Evolutionary conservation across 306 rosid genomes (phyloP).

Genomic region (Urtica urens): DNA sequence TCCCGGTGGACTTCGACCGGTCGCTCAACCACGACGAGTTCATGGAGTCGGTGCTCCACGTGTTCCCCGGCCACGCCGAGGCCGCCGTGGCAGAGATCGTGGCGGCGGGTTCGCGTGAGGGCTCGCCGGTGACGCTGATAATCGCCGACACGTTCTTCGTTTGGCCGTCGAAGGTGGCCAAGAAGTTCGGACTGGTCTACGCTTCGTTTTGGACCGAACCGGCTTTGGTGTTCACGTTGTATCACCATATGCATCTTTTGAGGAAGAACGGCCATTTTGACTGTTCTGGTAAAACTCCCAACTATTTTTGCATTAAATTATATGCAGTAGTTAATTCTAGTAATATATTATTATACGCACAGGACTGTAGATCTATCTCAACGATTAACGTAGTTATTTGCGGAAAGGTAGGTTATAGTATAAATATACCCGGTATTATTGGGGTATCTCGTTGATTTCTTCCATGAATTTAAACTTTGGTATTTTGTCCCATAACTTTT

Average conservation of each 20-base stretch:
- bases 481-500: no score
- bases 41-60: slow-evolving; percentile 31
- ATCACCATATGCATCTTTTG: slow-evolving; percentile 38
- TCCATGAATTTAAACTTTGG: no score
- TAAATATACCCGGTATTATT: no score
- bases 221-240: slow-evolving; percentile 39
- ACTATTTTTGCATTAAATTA: no score
- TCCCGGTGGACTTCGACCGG: slow-evolving; percentile 38
- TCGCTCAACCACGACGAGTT: slow-evolving; percentile 48
- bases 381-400: no score
- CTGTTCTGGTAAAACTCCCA: slow-evolving; percentile 14
- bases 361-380: no score
- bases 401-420: no score
- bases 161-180: slow-evolving; percentile 37
- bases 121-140: slow-evolving; percentile 22
- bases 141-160: slow-evolving; percentile 49
- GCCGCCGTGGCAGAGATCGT: slow-evolving; percentile 23
- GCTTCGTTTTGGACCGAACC: slow-evolving; percentile 56
- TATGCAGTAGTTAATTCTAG: no score
- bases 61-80: slow-evolving; percentile 30
- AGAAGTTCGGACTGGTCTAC: slow-evolving; percentile 26
- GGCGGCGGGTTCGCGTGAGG: neutral
- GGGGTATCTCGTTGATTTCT: no score
- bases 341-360: no score
- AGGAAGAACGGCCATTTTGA: slow-evolving; percentile 34